phyloP scores from a whole-genome alignment of 139 green algal genomes.

The Chlamydomonas asymmetrica region DNA sequence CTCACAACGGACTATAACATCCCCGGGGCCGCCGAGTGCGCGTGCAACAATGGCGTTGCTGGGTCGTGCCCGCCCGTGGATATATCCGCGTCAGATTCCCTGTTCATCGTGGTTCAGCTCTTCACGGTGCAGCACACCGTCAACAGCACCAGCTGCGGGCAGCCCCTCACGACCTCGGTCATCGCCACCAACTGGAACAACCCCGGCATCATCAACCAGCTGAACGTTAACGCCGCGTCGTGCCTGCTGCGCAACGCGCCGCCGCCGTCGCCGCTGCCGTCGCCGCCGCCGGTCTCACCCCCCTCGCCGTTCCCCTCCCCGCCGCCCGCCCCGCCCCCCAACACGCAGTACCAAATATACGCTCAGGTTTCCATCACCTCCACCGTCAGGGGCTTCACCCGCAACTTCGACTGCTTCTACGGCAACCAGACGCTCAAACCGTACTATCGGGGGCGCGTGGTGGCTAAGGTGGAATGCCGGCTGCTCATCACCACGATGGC shows the following conservation, averaged over 20 bases:
- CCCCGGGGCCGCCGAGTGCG: no score
- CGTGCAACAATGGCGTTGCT: no score
- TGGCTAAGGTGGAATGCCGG: neutral
- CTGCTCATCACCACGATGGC: neutral
- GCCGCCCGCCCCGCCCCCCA: neutral
- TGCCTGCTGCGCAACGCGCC: neutral
- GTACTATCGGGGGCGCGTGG: conserved; percentile 11
- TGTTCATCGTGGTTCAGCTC: conserved; percentile 16
- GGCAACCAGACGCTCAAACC: neutral
- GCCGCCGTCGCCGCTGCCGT: neutral
- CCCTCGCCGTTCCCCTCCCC: conserved; percentile 11
- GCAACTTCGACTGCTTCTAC: conserved; percentile 9
- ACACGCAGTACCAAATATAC: no score
- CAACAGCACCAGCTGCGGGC: neutral
- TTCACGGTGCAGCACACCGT: conserved; percentile 17
- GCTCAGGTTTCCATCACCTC: neutral
- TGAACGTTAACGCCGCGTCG: neutral
- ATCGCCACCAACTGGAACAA: conserved; percentile 14
- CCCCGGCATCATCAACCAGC: conserved; percentile 15
- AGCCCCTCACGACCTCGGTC: neutral
- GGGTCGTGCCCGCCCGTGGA: conserved; percentile 26
- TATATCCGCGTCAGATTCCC: neutral
- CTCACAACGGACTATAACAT: no score
- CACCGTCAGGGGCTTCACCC: conserved; percentile 13
- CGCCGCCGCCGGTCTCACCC: neutral